Evolutionary conservation across 2,329 filamentous ascomycete genomes (phyloP).

Genomic region (Fusarium neocosmosporiellum): DNA sequence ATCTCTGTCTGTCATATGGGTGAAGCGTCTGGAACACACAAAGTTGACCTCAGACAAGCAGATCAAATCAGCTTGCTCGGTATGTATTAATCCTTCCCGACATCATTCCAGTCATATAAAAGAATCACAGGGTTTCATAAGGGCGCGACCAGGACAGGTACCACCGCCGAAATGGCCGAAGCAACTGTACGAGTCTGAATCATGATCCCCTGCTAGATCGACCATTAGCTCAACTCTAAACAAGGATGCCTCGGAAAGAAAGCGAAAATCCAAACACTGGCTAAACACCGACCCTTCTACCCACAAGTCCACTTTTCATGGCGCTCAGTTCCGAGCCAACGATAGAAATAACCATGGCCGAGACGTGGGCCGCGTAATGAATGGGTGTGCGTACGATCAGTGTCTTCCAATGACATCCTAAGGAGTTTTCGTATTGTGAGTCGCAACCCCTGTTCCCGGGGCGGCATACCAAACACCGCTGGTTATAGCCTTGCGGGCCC

Average conservation of each 20-base stretch:
- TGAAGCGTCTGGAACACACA: background rate
- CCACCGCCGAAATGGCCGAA: background rate
- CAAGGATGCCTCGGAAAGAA: background rate
- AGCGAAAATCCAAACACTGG: background rate
- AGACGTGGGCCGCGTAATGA: background rate
- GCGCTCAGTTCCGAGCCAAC: background rate
- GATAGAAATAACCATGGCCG: background rate
- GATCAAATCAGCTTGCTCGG: background rate
- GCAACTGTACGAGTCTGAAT: background rate
- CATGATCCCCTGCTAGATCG: background rate
- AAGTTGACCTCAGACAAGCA: background rate
- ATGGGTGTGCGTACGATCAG: no score
- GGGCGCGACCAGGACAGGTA: background rate
- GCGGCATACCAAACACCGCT: background rate
- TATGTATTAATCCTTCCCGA: background rate
- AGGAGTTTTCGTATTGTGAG: background rate
- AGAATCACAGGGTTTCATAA: background rate
- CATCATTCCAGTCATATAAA: background rate
- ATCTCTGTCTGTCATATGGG: background rate
- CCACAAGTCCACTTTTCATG: background rate
- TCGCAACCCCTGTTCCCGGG: background rate
- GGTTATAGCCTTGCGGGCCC: background rate
- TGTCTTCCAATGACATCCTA: background rate
- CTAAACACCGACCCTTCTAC: background rate
- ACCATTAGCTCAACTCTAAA: background rate